Conservation (phyloP, 2,329 filamentous ascomycete genomes). For the Ophioceras dolichostomum region DNA sequence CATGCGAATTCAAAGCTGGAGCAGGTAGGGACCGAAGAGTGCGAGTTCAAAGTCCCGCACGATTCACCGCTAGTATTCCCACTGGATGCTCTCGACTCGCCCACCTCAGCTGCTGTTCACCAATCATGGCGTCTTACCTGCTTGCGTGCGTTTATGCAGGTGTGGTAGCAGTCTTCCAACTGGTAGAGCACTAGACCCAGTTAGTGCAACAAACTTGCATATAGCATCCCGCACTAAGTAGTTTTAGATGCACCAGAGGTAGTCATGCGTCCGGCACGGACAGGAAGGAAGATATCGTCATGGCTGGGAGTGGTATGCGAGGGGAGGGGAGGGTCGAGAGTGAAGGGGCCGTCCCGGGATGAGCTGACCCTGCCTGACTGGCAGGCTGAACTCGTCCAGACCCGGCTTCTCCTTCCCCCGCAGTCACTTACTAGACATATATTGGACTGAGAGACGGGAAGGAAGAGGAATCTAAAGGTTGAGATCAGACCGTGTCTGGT, state of each 20-base stretch:
- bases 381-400: background rate
- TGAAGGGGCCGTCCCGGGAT: too few species aligned
- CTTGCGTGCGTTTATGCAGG: background rate
- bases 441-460: background rate
- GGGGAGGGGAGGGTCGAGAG: background rate
- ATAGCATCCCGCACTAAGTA: background rate
- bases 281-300: background rate
- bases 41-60: background rate
- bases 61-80: background rate
- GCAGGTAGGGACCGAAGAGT: too few species aligned
- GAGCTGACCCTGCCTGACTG: too few species aligned
- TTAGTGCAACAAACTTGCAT: background rate
- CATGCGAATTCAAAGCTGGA: too few species aligned
- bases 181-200: too few species aligned
- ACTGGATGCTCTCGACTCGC: background rate
- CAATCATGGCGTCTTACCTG: background rate
- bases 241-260: background rate
- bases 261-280: slow-evolving; percentile 2
- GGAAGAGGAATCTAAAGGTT: too few species aligned
- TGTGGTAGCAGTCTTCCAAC: background rate
- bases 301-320: background rate
- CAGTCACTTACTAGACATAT: background rate
- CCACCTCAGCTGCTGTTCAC: background rate
- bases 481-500: too few species aligned
- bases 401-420: background rate